A percentile compares a stretch with the other conserved stretches of the same genome.
These are phyloP conservation scores for Quercus robur DNA, from an alignment of 306 rosid species.

Conservation along the genomic window DNA sequence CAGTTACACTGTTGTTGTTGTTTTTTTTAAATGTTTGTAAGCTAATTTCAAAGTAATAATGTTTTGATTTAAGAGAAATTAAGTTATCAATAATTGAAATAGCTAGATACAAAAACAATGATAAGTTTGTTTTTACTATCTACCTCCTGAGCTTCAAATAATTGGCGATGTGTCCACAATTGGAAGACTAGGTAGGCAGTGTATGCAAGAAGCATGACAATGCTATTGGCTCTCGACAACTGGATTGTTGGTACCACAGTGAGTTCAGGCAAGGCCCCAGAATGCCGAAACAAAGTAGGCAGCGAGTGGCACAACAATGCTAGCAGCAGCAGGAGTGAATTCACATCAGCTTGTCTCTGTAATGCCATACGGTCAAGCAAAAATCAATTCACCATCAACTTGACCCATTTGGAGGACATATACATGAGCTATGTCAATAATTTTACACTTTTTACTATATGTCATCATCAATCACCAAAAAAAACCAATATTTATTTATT, in stretches of 20 bases:
- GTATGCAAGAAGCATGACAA: conserved; percentile 75
- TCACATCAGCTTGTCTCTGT: conserved; percentile 91
- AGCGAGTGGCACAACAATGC: conserved; percentile 75
- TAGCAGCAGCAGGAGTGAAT: conserved; percentile 63
- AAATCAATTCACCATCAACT: background rate
- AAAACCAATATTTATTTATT: background rate
- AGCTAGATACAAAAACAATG: too few relatives aligned
- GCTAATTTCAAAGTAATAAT: too few relatives aligned
- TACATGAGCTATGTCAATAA: background rate
- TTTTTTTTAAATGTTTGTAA: too few relatives aligned
- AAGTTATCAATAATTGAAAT: too few relatives aligned
- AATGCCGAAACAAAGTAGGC: conserved; percentile 59
- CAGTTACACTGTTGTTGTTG: too few relatives aligned
- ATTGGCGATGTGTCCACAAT: conserved; percentile 70
- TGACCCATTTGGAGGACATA: background rate
- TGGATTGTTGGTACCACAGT: conserved; percentile 38
- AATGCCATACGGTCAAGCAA: background rate
- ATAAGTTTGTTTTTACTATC: background rate
- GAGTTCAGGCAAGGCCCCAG: conserved; percentile 30
- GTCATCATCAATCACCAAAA: too few relatives aligned
- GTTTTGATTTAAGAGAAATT: too few relatives aligned
- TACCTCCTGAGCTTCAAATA: conserved; percentile 74
- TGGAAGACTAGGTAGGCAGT: conserved; percentile 72
- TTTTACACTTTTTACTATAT: too few relatives aligned
- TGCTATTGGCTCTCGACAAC: conserved; percentile 73